Percentiles rank a stretch among this genome's conserved stretches.
These are phyloP conservation scores for Colletotrichum magnum DNA, from an alignment of 2,329 filamentous ascomycete species.

Conservation along the genomic window DNA sequence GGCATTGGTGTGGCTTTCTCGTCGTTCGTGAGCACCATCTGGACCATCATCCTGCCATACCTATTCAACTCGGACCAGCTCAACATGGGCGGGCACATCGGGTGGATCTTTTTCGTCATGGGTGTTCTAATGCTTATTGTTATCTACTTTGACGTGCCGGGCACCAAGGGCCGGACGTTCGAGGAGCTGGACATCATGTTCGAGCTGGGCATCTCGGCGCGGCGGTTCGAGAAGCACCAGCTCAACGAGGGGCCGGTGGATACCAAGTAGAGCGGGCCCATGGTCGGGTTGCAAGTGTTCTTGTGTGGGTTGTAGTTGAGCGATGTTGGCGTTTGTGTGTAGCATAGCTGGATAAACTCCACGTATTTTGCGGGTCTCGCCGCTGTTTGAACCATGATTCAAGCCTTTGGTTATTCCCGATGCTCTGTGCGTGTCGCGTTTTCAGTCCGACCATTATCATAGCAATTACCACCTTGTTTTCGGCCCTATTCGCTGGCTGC, in stretches of 20 bases:
- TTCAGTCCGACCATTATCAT: constrained; percentile 5
- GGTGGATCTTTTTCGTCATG: constrained; percentile 56
- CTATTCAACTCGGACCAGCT: constrained; percentile 49
- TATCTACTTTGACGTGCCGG: constrained; percentile 49
- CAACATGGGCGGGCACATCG: constrained; percentile 57
- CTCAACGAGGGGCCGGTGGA: constrained; percentile 31
- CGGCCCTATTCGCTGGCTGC: constrained; percentile 19
- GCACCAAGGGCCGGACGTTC: constrained; percentile 48
- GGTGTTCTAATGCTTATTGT: constrained; percentile 45
- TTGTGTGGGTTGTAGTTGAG: constrained; percentile 12
- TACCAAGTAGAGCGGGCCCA: constrained; percentile 16
- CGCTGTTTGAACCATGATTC: not conserved
- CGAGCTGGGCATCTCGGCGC: constrained; percentile 34
- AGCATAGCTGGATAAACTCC: constrained; percentile 7
- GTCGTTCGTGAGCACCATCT: constrained; percentile 35
- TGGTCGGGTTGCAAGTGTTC: constrained; percentile 7
- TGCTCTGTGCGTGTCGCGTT: constrained; percentile 1
- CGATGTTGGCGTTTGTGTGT: constrained; percentile 1
- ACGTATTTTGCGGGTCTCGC: constrained; percentile 9
- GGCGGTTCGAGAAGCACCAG: constrained; percentile 34
- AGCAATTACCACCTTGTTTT: constrained; percentile 5
- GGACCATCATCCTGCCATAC: constrained; percentile 46
- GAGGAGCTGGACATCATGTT: constrained; percentile 50
- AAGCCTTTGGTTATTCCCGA: not conserved
- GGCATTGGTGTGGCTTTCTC: constrained; percentile 36